Evolutionary conservation across 2,329 filamentous ascomycete genomes (phyloP), one percentile per base, ranked within the genome.

Genomic region (Aureobasidium mangrovei): DNA sequence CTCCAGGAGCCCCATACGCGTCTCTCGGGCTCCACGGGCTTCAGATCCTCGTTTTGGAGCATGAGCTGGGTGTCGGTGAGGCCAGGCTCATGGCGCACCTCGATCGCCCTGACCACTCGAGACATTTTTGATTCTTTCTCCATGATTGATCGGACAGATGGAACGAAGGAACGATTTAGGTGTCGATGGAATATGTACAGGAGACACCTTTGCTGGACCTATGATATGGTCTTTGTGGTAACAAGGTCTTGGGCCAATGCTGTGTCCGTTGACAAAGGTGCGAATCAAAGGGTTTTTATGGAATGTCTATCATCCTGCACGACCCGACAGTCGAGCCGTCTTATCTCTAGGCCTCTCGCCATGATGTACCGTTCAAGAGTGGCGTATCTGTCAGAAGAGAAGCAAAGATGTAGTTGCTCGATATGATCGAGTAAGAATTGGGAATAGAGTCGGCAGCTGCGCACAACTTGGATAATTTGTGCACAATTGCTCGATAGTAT

Each of bases 1-100:
- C 95, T 95, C 82, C 86, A 89, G 32, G 85, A 73, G 24, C 84
- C 83, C 90, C 91, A 96, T 78, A 88, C 81, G 54, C 91, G 82
- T 56, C 88, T 81, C 60, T 81, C 82, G 12, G 82, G 83, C 66
- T 94, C 90, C 46, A 96, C 88, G 64, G 82, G 69, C 55, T 65
- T 64, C 46, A 63, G 52, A 56, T 64, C 53, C 12, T 88, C 73
- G 69, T 95, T 95, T 60, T 82, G 86, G 67, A 96, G 79, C 85
- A 95, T 90, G 61, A 94, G 76, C 74, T 95, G 88, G n/a, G 84
- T 79, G 49, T 79, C 83, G 6, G 84, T 86, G 63, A 96, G 77
- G 44, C 88, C 88, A 1, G 84, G 81, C 69, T 95, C 90, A 53
- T 80, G 45, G 24, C 28, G 28, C 60, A 61, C 41, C 56, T 69